These are phyloP conservation scores for Smallanthus sonchifolius DNA, from an alignment of 129 eudicot species.

Conservation along the genomic window DNA sequence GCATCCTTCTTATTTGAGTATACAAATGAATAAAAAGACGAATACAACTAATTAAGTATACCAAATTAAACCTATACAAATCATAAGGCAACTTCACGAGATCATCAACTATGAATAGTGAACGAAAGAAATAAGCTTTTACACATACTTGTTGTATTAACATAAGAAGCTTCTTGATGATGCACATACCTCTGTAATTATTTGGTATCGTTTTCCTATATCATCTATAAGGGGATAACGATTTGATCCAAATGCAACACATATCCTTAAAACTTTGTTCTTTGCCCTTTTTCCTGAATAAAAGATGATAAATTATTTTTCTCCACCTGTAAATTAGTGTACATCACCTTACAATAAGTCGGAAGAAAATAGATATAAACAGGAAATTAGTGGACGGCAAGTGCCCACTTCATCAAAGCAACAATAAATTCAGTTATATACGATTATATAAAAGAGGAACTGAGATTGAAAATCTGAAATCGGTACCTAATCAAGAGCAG, in stretches of 20 bases:
- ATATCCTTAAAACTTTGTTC: constrained; percentile 74
- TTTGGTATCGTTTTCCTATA: constrained; percentile 54
- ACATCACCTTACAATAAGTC: constrained; percentile 14
- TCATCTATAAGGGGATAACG: constrained; percentile 85
- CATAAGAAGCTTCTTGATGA: constrained; percentile 11
- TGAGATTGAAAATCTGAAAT: no score
- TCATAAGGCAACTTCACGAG: not conserved
- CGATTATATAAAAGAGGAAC: no score
- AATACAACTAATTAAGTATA: constrained; percentile 1
- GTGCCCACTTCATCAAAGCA: no score
- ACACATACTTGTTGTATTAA: not conserved
- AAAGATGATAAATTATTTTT: constrained; percentile 76
- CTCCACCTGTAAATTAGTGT: constrained; percentile 57
- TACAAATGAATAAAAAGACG: not conserved
- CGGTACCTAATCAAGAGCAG: no score
- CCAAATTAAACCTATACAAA: constrained; percentile 1
- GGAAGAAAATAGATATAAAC: constrained; percentile 12
- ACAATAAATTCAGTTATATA: no score
- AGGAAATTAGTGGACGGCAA: no score
- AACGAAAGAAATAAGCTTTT: not conserved
- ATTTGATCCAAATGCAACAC: constrained; percentile 95
- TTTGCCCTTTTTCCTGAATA: constrained; percentile 90
- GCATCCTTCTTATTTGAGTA: not conserved
- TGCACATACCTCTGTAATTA: constrained; percentile 60
- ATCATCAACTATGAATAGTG: not conserved